Conservation (phyloP, 2,329 filamentous ascomycete species). For the Pseudocercospora pini-densiflorae region DNA sequence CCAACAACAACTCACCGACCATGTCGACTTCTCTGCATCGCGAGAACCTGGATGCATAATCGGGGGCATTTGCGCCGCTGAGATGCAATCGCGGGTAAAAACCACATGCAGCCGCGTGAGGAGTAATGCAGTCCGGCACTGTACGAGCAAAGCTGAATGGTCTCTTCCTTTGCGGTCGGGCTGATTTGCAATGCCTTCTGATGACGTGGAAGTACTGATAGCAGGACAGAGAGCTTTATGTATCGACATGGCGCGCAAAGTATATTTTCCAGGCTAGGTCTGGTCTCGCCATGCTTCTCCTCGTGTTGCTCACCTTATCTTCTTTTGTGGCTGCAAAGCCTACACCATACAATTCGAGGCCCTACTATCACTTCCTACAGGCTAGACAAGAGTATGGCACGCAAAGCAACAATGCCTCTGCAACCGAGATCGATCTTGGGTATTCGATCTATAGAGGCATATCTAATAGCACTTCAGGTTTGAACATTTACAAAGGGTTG, state of each 20-base stretch:
- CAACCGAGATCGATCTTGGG: slow-evolving; percentile 32
- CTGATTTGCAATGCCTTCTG: background rate
- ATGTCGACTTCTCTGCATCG: no score
- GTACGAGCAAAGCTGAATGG: background rate
- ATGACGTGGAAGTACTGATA: background rate
- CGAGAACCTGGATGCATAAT: no score
- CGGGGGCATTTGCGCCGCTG: no score
- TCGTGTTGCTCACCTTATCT: background rate
- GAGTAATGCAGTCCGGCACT: background rate
- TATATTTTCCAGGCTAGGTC: background rate
- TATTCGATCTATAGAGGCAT: slow-evolving; percentile 33
- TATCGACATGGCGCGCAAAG: background rate
- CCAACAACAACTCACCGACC: no score
- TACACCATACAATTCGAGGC: slow-evolving; percentile 20
- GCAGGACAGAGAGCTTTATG: background rate
- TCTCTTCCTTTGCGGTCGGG: background rate
- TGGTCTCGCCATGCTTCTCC: background rate
- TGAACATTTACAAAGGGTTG: slow-evolving; percentile 32
- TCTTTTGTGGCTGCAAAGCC: slow-evolving; percentile 20
- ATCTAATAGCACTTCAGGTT: slow-evolving; percentile 21
- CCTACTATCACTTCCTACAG: slow-evolving; percentile 17
- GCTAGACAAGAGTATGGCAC: slow-evolving; percentile 18
- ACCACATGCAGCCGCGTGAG: background rate
- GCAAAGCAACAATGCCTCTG: slow-evolving; percentile 9
- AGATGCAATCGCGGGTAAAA: background rate